Evolutionary conservation across 2,329 filamentous ascomycete species (phyloP), one percentile per base, ranked within the genome.

Genomic region (Penicillium expansum): DNA sequence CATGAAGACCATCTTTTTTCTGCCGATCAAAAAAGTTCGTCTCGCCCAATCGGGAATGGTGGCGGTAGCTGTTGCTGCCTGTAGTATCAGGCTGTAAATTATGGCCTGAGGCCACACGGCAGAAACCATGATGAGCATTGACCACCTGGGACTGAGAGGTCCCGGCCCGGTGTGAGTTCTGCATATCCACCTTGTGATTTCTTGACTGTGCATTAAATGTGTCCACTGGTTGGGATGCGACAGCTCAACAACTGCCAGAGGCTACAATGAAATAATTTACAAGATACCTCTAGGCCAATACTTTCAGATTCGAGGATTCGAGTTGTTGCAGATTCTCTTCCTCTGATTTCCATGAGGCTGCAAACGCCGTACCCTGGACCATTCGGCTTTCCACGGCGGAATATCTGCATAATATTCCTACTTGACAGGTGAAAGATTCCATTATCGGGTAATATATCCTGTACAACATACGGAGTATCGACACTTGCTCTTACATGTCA

Each of bases 1-100:
- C 54, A 47, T 63, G 59, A 58, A 60, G 59, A 64, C 54, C 54
- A 56, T 66, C 62, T 66, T 65, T 66, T 66, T 66, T 65, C 62
- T 64, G 62, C 62, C 62, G 60, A 65, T 65, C 61, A 63, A 66
- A 66, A 66, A 64, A 64, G 62, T 65, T 64, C 62, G 42, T 43
- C 51, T 55, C 51, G 48, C 62, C 58, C 38, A 47, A 65, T 65
- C 37, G 42, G 62, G 62, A 55, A 62, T 67, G 67, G 67, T 62
- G 67, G 54, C 59, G 51, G 52, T 51, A 58, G 53, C 52, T 50
- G 1, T 42, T 55, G 14, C 22, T 29, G 62, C 67, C 68, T 67
- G 42, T 62, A 63, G 63, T 55, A 63, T n/a, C 2, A 52, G 29
- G 11, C 18, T 18, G 0, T 4, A 20, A 7, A 5, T 20, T 41